Conservation (phyloP, 352 stramenopile species). For the Pythium insidiosum region DNA sequence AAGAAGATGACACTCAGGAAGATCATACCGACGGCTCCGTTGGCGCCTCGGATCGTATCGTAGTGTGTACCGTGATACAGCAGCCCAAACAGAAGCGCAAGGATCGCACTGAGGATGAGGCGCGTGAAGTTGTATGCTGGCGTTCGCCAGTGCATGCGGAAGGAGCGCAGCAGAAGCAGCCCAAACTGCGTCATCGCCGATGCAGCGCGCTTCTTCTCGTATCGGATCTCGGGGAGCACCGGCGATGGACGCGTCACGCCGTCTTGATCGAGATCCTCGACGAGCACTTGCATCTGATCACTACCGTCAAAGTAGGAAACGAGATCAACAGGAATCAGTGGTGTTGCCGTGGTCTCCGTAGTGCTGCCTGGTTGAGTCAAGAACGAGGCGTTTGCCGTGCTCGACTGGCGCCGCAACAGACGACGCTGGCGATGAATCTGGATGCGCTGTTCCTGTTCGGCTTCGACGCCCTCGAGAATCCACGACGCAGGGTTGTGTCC, state of each 20-base stretch:
- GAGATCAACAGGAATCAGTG: constrained; percentile 11
- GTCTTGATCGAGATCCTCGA: constrained; percentile 34
- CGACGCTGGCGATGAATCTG: constrained; percentile 8
- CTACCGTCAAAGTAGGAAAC: constrained; percentile 24
- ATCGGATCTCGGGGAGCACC: constrained; percentile 28
- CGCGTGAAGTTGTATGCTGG: constrained; percentile 75
- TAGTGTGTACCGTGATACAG: constrained; percentile 58
- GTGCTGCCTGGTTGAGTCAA: too few species aligned
- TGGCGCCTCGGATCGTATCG: constrained; percentile 27
- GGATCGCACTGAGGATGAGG: constrained; percentile 44
- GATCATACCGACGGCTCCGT: constrained; percentile 65
- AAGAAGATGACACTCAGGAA: constrained; percentile 84
- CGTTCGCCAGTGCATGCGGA: constrained; percentile 27
- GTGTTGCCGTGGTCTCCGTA: not conserved
- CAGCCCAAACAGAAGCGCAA: constrained; percentile 63
- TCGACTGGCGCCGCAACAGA: not conserved
- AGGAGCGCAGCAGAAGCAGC: constrained; percentile 26
- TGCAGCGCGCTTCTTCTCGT: constrained; percentile 31
- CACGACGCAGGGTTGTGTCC: constrained; percentile 52
- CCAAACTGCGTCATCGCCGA: constrained; percentile 17
- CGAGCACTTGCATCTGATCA: constrained; percentile 26
- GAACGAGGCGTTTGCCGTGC: too few species aligned
- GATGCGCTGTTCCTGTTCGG: too few species aligned
- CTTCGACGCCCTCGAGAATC: constrained; percentile 46
- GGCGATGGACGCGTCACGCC: constrained; percentile 28